Evolutionary conservation across 2,329 filamentous ascomycete species (phyloP).

Genomic region (Sphaerulina musiva): DNA sequence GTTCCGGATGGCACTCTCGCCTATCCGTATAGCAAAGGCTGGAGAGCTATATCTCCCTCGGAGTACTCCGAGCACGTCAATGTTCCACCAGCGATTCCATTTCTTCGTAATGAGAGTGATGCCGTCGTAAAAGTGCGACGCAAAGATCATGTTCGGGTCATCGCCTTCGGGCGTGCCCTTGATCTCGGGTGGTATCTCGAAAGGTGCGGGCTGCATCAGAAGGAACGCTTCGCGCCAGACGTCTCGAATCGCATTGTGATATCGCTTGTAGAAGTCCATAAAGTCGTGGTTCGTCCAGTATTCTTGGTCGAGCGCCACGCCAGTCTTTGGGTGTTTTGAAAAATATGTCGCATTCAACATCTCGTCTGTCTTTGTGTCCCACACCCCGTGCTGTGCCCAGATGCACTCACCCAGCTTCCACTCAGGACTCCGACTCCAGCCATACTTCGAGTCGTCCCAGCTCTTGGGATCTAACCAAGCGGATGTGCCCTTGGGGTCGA

Average conservation of each 20-base stretch:
- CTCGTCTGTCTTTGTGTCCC: conserved; percentile 73
- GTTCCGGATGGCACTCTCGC: conserved; percentile 88
- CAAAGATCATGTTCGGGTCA: conserved; percentile 82
- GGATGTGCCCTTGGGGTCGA: conserved; percentile 79
- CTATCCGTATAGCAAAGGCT: conserved; percentile 85
- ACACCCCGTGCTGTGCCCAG: conserved; percentile 95
- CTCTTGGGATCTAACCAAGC: conserved; percentile 72
- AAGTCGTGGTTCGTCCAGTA: conserved; percentile 89
- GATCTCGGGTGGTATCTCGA: conserved; percentile 83
- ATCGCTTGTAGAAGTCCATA: conserved; percentile 74
- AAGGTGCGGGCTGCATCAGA: conserved; percentile 83
- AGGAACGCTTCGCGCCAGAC: conserved; percentile 77
- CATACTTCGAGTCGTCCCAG: conserved; percentile 81
- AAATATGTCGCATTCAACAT: conserved; percentile 86
- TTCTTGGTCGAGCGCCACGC: conserved; percentile 68
- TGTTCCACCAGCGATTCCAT: conserved; percentile 96
- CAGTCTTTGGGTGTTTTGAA: conserved; percentile 66
- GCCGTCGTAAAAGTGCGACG: conserved; percentile 94
- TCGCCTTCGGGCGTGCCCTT: conserved; percentile 77
- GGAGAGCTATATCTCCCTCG: conserved; percentile 83
- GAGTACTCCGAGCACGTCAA: conserved; percentile 87
- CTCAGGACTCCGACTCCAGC: conserved; percentile 76
- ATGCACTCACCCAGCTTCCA: conserved; percentile 94
- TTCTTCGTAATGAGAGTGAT: conserved; percentile 97
- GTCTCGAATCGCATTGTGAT: conserved; percentile 64